These are phyloP conservation scores for Rosellinia necatrix DNA, from an alignment of 2,329 filamentous ascomycete genomes.

Conservation along the genomic window DNA sequence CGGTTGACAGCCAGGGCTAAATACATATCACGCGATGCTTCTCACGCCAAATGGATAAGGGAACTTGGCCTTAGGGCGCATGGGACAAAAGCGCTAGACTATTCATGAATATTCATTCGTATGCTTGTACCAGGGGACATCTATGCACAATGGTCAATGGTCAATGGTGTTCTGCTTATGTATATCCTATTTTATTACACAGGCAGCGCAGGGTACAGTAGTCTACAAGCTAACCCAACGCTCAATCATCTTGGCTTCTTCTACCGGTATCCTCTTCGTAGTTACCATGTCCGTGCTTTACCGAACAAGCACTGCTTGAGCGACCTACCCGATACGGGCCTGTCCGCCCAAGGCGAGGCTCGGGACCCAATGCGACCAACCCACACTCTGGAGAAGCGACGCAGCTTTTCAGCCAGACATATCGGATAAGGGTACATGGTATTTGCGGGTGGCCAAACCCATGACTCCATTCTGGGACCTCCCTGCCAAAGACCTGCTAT, in stretches of 20 bases:
- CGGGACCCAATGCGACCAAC: background rate
- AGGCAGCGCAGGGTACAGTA: background rate
- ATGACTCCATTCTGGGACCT: background rate
- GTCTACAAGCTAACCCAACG: background rate
- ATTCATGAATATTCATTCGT: too few species aligned
- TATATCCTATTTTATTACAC: background rate
- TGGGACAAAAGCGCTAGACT: too few species aligned
- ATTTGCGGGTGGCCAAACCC: conserved; percentile 1
- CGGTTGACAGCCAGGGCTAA: too few species aligned
- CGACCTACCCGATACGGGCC: background rate
- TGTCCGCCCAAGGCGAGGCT: background rate
- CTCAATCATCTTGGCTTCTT: conserved; percentile 3
- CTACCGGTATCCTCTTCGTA: background rate
- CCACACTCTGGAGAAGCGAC: background rate
- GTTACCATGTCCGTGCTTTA: background rate
- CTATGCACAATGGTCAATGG: too few species aligned
- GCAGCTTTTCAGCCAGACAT: conserved; percentile 10
- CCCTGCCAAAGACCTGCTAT: background rate
- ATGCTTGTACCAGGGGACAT: too few species aligned
- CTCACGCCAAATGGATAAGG: too few species aligned
- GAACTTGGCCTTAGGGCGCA: too few species aligned
- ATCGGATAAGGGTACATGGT: background rate
- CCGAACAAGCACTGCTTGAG: background rate
- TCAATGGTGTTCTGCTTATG: background rate
- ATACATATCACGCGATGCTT: too few species aligned